Conservation (phyloP, 1,284 basidiomycete species). For the Amylostereum areolatum region DNA sequence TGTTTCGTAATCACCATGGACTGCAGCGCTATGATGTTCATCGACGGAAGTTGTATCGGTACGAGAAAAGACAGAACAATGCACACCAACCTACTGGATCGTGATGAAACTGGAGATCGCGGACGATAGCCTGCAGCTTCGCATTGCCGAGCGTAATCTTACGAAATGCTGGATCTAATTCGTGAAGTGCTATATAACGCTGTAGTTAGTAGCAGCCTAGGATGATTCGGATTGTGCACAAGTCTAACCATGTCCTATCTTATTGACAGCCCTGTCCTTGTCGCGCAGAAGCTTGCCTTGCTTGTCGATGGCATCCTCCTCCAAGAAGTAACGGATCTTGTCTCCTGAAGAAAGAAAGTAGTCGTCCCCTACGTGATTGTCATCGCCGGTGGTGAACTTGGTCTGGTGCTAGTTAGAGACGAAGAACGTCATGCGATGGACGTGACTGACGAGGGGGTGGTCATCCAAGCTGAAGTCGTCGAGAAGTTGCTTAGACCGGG, state of each 20-base stretch:
- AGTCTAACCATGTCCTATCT: conserved; percentile 71
- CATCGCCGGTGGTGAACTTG: conserved; percentile 78
- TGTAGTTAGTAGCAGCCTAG: conserved; percentile 13
- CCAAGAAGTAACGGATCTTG: conserved; percentile 88
- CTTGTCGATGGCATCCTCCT: conserved; percentile 69
- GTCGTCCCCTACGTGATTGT: conserved; percentile 81
- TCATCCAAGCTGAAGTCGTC: conserved; percentile 68
- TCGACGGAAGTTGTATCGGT: conserved; percentile 5
- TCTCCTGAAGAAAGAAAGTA: conserved; percentile 92
- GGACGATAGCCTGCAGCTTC: conserved; percentile 58
- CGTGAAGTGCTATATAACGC: conserved; percentile 60
- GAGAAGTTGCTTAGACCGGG: conserved; percentile 68
- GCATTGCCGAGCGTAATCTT: conserved; percentile 75
- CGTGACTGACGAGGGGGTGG: conserved; percentile 68
- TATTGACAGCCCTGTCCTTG: conserved; percentile 77
- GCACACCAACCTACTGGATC: conserved; percentile 67
- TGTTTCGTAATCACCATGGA: conserved; percentile 95
- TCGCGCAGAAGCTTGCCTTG: conserved; percentile 66
- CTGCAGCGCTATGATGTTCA: conserved; percentile 62
- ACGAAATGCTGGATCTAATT: conserved; percentile 78
- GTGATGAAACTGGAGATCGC: conserved; percentile 72
- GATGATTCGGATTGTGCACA: not conserved
- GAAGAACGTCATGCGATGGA: not conserved
- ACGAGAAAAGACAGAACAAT: conserved; percentile 11
- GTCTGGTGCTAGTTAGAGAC: conserved; percentile 46